A percentile compares a stretch with the other conserved stretches of the same genome.
Evolutionary conservation across 306 rosid genomes (phyloP).

Genomic region (Rosa rugosa): DNA sequence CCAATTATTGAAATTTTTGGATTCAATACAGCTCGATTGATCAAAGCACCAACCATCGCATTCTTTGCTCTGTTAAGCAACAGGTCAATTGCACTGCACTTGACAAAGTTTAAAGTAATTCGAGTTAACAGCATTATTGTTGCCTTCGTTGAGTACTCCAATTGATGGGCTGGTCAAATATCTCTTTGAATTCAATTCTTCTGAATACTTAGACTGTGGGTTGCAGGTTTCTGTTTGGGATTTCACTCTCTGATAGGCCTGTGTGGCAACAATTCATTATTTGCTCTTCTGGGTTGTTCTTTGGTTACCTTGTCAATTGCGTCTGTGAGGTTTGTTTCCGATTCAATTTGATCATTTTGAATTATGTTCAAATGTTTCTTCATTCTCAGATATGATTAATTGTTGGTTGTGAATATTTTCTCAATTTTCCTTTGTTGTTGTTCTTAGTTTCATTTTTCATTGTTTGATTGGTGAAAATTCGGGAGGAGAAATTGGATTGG

Average conservation of each 20-base stretch:
- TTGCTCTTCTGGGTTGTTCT: constrained; percentile 60
- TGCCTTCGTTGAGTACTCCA: too few species aligned
- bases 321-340: constrained; percentile 53
- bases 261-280: constrained; percentile 53
- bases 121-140: too few species aligned
- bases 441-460: not conserved
- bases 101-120: too few species aligned
- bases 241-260: constrained; percentile 48
- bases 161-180: too few species aligned
- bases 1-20: too few species aligned
- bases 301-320: constrained; percentile 68
- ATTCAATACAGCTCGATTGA: too few species aligned
- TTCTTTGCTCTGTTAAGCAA: too few species aligned
- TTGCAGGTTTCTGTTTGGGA: constrained; percentile 49
- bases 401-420: not conserved
- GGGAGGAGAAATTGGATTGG: not conserved
- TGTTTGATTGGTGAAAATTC: not conserved
- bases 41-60: too few species aligned
- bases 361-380: not conserved
- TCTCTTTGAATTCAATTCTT: too few species aligned
- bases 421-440: not conserved
- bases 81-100: too few species aligned
- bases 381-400: not conserved
- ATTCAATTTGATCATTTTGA: not conserved
- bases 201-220: too few species aligned